These are phyloP conservation scores for Nepenthes alata DNA, from an alignment of 179 eudicot genomes.

Conservation along the genomic window DNA sequence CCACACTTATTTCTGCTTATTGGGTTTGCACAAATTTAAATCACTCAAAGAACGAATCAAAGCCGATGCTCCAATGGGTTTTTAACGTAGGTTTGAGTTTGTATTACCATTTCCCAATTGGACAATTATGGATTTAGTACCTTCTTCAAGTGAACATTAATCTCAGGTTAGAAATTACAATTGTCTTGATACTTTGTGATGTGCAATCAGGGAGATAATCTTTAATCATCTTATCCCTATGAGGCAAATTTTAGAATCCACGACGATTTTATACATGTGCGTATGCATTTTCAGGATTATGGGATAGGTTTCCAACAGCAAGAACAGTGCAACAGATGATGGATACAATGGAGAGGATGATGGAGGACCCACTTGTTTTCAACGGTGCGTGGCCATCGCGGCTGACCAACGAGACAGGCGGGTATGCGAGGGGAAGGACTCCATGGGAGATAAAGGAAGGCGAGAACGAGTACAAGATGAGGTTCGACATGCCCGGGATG, in stretches of 20 bases:
- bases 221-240: not conserved
- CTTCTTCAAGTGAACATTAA: too few species aligned
- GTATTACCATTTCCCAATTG: too few species aligned
- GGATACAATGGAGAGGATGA: conserved; percentile 74
- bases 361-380: conserved; percentile 50
- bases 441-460: conserved; percentile 82
- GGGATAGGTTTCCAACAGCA: conserved; percentile 75
- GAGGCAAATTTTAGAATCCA: too few species aligned
- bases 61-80: not conserved
- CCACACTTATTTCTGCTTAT: too few species aligned
- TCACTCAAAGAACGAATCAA: not conserved
- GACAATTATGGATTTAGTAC: too few species aligned
- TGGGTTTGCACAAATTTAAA: too few species aligned
- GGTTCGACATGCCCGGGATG: conserved; percentile 87
- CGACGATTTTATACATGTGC: not conserved
- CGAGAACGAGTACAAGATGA: conserved; percentile 47
- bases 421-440: conserved; percentile 45
- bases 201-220: not conserved
- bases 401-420: conserved; percentile 6
- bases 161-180: not conserved
- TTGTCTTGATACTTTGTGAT: not conserved
- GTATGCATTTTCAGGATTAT: conserved; percentile 30
- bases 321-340: conserved; percentile 79
- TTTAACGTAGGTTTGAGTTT: not conserved
- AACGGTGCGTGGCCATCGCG: conserved; percentile 17